Evolutionary conservation across 2,329 filamentous ascomycete species (phyloP).

Genomic region (Ramularia endophylla): DNA sequence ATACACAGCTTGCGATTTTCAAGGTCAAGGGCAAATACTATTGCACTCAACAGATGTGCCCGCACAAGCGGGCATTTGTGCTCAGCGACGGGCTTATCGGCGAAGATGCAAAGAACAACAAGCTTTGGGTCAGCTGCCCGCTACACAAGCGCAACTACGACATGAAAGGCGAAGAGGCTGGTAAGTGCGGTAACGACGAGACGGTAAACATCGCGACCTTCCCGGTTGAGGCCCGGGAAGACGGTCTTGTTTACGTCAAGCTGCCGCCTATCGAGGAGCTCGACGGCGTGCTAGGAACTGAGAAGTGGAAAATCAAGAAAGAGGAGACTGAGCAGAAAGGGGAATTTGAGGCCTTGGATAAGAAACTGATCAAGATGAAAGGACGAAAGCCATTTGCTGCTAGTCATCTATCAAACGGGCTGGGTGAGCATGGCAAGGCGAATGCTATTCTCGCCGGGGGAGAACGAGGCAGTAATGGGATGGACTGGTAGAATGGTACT

Average conservation of each 20-base stretch:
- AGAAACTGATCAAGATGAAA: conserved; percentile 48
- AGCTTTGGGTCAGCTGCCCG: conserved; percentile 82
- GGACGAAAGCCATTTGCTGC: conserved; percentile 46
- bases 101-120: conserved; percentile 52
- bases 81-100: conserved; percentile 80
- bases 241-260: conserved; percentile 74
- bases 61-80: conserved; percentile 86
- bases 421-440: conserved; percentile 40
- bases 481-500: conserved; percentile 43
- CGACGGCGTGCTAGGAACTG: conserved; percentile 70
- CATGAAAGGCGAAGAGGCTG: conserved; percentile 58
- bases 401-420: conserved; percentile 40
- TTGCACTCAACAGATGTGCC: conserved; percentile 90
- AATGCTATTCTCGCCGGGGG: conserved; percentile 42
- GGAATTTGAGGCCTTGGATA: conserved; percentile 51
- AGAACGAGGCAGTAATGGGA: conserved; percentile 35
- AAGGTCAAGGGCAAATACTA: conserved; percentile 75
- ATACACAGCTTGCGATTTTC: conserved; percentile 85
- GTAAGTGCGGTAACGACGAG: conserved; percentile 68
- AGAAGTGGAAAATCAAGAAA: conserved; percentile 71
- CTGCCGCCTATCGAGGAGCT: conserved; percentile 76
- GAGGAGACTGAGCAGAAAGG: conserved; percentile 48
- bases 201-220: conserved; percentile 78
- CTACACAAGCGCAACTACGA: conserved; percentile 88
- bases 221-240: conserved; percentile 64